Evolutionary conservation across 495 filamentous ascomycete species (phyloP).

Genomic region (Talaromyces stipitatus): DNA sequence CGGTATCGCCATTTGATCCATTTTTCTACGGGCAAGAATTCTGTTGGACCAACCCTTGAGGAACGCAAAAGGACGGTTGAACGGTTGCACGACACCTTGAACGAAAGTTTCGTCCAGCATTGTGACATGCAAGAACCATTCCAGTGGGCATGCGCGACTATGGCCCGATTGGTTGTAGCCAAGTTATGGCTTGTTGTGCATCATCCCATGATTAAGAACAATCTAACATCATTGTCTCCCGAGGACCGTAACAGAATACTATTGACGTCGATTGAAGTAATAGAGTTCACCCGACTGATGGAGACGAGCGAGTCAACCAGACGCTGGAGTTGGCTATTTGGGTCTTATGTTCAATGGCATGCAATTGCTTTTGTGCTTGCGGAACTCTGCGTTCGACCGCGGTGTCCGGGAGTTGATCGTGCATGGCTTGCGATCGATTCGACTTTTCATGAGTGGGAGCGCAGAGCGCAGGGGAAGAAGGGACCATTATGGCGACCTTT

Average conservation of each 20-base stretch:
- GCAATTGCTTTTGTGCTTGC: constrained; percentile 66
- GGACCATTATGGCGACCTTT: constrained; percentile 70
- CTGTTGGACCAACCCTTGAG: constrained; percentile 25
- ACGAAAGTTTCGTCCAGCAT: constrained; percentile 58
- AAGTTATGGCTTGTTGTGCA: constrained; percentile 60
- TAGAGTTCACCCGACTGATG: constrained; percentile 63
- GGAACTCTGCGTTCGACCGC: constrained; percentile 68
- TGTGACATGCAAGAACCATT: constrained; percentile 55
- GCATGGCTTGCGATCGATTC: constrained; percentile 70
- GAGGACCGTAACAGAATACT: constrained; percentile 68
- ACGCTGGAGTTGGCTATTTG: constrained; percentile 76
- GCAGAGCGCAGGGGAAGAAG: constrained; percentile 44
- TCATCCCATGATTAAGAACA: constrained; percentile 47
- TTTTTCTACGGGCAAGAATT: constrained; percentile 13
- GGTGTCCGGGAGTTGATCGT: constrained; percentile 62
- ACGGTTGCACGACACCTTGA: constrained; percentile 53
- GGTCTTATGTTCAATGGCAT: constrained; percentile 76
- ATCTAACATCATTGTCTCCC: constrained; percentile 31
- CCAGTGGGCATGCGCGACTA: constrained; percentile 62
- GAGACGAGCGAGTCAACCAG: constrained; percentile 51
- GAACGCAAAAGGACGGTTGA: constrained; percentile 57
- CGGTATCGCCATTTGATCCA: constrained; percentile 35
- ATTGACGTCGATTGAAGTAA: constrained; percentile 62
- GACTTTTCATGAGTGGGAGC: constrained; percentile 48
- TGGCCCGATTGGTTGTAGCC: constrained; percentile 59